phyloP scores from a whole-genome alignment of 495 filamentous ascomycete genomes.

The Penicillium salamii region DNA sequence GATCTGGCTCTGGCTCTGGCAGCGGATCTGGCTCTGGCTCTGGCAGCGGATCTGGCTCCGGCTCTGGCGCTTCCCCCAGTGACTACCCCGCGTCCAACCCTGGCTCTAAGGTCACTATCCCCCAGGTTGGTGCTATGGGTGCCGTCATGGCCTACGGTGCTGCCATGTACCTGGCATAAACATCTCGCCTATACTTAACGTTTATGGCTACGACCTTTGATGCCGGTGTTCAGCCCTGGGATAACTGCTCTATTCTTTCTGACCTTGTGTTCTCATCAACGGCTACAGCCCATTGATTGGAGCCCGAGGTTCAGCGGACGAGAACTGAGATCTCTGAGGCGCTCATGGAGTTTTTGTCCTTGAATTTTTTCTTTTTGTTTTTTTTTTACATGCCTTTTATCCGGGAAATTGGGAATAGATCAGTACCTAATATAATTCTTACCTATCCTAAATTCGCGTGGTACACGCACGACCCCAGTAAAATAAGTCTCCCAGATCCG shows the following conservation, averaged over 20 bases:
- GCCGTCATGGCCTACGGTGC: conserved; percentile 28
- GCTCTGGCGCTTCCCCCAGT: conserved; percentile 15
- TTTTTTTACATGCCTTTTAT: no score
- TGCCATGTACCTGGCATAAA: conserved; percentile 27
- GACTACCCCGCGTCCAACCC: conserved; percentile 27
- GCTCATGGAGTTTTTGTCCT: conserved; percentile 12
- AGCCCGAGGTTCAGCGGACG: not conserved
- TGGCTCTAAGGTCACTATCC: conserved; percentile 29
- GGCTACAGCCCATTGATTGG: conserved; percentile 17
- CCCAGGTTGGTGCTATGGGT: conserved; percentile 22
- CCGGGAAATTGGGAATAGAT: conserved; percentile 2
- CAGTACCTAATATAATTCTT: conserved; percentile 17
- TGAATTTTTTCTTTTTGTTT: conserved; percentile 5
- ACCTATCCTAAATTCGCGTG: no score
- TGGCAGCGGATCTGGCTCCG: not conserved
- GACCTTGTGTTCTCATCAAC: not conserved
- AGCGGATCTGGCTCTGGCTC: not conserved
- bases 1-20: conserved; percentile 1
- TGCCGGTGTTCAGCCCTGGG: conserved; percentile 11
- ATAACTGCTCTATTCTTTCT: not conserved
- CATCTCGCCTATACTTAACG: conserved; percentile 7
- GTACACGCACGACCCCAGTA: no score
- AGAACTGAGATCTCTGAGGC: conserved; percentile 7
- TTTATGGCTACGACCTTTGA: not conserved
- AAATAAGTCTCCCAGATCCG: no score